Conservation (phyloP, 352 stramenopile species). For the Phytopythium vexans region DNA sequence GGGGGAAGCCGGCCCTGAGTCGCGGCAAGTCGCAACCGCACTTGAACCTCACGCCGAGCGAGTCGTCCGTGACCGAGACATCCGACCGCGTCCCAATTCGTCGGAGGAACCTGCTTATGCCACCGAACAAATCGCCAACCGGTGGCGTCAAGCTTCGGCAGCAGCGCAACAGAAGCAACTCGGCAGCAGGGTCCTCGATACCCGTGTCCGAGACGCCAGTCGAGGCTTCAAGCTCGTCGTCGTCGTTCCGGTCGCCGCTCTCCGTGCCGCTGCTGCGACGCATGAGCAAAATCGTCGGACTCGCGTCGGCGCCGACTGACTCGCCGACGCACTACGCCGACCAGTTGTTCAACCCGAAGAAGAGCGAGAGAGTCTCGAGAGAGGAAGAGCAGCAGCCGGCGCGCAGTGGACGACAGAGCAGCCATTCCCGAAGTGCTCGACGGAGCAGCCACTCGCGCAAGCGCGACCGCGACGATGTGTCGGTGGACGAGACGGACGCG, state of each 20-base stretch:
- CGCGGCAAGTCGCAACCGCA: constrained; percentile 3
- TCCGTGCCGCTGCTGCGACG: constrained; percentile 11
- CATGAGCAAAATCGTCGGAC: constrained; percentile 16
- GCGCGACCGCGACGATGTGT: not conserved
- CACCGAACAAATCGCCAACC: no score
- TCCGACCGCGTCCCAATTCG: no score
- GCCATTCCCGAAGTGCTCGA: not conserved
- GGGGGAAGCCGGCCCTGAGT: not conserved
- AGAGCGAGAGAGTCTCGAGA: not conserved
- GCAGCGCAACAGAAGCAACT: no score
- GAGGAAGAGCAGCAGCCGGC: not conserved
- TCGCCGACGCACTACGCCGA: constrained; percentile 27
- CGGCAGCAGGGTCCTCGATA: no score
- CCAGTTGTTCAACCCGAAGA: constrained; percentile 14
- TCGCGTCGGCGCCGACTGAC: constrained; percentile 2
- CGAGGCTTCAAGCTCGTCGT: no score
- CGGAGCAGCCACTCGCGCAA: not conserved
- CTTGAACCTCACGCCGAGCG: not conserved
- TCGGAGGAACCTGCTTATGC: no score
- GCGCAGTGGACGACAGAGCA: no score
- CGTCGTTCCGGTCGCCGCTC: not conserved
- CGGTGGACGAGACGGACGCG: not conserved
- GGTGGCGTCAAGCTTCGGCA: no score
- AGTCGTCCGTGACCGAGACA: not conserved
- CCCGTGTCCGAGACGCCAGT: no score